Evolutionary conservation across 495 filamentous ascomycete species (phyloP), one percentile per base, ranked within the genome.

Genomic region (Hypoxylon perforatum): DNA sequence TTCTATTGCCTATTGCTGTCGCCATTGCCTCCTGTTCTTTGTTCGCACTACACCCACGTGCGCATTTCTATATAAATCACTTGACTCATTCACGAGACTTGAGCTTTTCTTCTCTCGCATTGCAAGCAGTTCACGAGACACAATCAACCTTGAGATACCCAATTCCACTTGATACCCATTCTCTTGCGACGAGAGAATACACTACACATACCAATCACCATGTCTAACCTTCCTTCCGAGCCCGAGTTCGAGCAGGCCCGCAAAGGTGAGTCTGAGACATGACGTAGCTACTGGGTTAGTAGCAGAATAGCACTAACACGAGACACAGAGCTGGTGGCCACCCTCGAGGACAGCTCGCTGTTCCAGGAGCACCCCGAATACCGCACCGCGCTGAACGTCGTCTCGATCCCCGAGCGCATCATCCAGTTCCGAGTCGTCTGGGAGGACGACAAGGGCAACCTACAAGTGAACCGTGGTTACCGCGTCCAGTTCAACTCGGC

Each of bases 231-330:
- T 73, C 86, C 92, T 51, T 78, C 80, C 57, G 95, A 99, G 85
- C 94, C 95, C 75, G 95, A 99, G 83, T 99, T 98, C 83, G 89
- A 97, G 88, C 95, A 99, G 86, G 95, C 95, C 67, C 96, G 96
- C 86, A 93, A 95, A 81, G 94, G 94, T 97, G 82, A 76, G 77
- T 63, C 46, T 14, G 3, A 4, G 47, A 44, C 19, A 41, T 18
- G 4, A 14, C 22, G 21, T 14, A 2, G 30, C 45, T 47, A n/a
- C n/a, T n/a, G n/a, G n/a, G n/a, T n/a, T n/a, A n/a, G n/a, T n/a
- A n/a, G n/a, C n/a, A n/a, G n/a, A 8, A 12, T 44, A 18, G 30
- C 14, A 42, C 48, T 23, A 22, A 46, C 33, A 38, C 30, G 47
- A 9, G 17, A 42, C 10, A 64, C 75, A 97, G 95, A 99, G 85